Percentiles rank a stretch among this genome's conserved stretches.
phyloP scores from a whole-genome alignment of 2,329 filamentous ascomycete genomes.

The Pseudogymnoascus sp. region DNA sequence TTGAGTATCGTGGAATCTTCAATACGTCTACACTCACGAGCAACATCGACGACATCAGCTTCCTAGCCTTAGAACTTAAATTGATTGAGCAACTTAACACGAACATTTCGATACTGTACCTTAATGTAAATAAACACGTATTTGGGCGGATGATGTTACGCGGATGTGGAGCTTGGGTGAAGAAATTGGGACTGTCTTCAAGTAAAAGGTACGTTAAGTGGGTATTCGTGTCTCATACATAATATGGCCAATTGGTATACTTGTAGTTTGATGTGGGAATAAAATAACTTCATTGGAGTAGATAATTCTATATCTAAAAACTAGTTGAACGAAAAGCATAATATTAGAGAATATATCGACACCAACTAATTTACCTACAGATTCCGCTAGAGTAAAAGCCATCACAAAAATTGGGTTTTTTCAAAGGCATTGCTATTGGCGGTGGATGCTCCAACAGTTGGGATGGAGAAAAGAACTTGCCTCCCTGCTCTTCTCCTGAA shows the following conservation, averaged over 20 bases:
- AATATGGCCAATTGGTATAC: background rate
- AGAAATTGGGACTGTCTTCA: background rate
- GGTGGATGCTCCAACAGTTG: constrained; percentile 10
- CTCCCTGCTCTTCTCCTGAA: constrained; percentile 10
- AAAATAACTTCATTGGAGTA: background rate
- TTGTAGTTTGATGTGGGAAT: background rate
- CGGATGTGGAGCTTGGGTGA: background rate
- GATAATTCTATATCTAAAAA: background rate
- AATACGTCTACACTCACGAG: no score
- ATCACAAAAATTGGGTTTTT: constrained; percentile 10
- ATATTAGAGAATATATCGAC: background rate
- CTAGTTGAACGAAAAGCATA: background rate
- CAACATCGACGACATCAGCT: no score
- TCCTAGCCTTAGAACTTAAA: background rate
- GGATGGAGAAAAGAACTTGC: constrained; percentile 7
- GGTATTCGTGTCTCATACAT: background rate
- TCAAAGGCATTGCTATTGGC: constrained; percentile 12
- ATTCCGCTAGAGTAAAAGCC: background rate
- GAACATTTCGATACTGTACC: background rate
- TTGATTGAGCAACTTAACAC: background rate
- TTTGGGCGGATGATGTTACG: background rate
- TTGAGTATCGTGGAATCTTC: no score
- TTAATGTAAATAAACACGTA: background rate
- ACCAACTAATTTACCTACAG: background rate
- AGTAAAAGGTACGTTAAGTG: background rate